Conservation (phyloP, 2,329 filamentous ascomycete species). For the Xylaria sp. region DNA sequence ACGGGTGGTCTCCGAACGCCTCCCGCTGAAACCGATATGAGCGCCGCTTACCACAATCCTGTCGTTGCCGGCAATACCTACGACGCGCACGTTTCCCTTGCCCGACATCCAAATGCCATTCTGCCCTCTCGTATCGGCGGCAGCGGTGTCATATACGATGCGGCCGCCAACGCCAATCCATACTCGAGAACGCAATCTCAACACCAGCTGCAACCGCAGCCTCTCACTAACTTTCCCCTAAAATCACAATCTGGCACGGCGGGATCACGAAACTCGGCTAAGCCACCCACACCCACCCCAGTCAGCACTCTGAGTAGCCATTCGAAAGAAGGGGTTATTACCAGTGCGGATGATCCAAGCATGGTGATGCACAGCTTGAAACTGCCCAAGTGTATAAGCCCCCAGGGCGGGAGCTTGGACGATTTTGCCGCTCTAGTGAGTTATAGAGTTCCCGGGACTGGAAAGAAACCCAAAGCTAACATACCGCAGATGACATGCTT, state of each 20-base stretch:
- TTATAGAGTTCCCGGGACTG: slow-evolving; percentile 29
- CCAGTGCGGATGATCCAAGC: slow-evolving; percentile 53
- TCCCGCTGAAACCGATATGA: slow-evolving; percentile 63
- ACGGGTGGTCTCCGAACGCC: slow-evolving; percentile 61
- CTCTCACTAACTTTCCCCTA: slow-evolving; percentile 34
- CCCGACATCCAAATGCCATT: slow-evolving; percentile 53
- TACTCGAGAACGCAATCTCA: slow-evolving; percentile 49
- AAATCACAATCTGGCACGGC: slow-evolving; percentile 39
- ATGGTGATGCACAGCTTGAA: slow-evolving; percentile 71
- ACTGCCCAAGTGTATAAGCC: slow-evolving; percentile 80
- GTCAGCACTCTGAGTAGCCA: slow-evolving; percentile 46
- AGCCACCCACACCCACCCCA: slow-evolving; percentile 54
- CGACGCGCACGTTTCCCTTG: slow-evolving; percentile 57
- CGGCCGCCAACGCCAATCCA: slow-evolving; percentile 41
- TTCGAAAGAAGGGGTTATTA: slow-evolving; percentile 48
- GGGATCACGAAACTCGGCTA: slow-evolving; percentile 51
- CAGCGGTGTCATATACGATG: slow-evolving; percentile 50
- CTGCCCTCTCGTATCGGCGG: slow-evolving; percentile 52
- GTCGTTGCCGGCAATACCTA: slow-evolving; percentile 57
- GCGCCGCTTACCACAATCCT: slow-evolving; percentile 61
- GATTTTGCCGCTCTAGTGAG: slow-evolving; percentile 85
- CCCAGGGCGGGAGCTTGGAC: slow-evolving; percentile 78
- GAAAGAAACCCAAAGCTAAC: slow-evolving; percentile 35
- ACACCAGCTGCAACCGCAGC: slow-evolving; percentile 50
- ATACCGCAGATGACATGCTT: slow-evolving; percentile 83